A percentile compares a stretch with the other conserved stretches of the same genome.
These are phyloP conservation scores for Histomonas meleagridis DNA, from an alignment of 208 protist species.

Conservation along the genomic window DNA sequence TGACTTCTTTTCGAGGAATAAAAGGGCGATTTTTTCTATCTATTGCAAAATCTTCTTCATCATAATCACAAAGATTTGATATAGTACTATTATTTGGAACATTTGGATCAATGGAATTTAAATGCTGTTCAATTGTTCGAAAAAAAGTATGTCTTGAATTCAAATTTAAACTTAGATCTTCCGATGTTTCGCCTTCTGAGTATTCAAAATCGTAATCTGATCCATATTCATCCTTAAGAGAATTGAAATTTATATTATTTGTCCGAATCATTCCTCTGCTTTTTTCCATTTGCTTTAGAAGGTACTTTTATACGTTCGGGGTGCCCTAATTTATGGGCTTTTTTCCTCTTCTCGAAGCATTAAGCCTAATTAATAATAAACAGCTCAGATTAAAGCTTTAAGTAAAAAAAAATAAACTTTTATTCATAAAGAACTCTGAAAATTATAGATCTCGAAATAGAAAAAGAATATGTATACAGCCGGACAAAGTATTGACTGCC, in stretches of 20 bases:
- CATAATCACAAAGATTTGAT: neutral
- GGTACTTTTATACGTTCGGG: too few relatives aligned
- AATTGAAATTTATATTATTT: neutral
- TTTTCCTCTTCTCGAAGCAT: too few relatives aligned
- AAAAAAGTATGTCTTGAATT: neutral
- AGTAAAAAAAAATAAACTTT: too few relatives aligned
- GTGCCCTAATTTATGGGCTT: too few relatives aligned
- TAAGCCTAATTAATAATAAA: too few relatives aligned
- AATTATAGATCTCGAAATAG: neutral
- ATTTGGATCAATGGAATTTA: neutral
- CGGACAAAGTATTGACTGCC: neutral
- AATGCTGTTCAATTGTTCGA: neutral
- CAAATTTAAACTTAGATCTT: neutral
- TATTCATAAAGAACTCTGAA: too few relatives aligned
- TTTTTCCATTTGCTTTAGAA: too few relatives aligned
- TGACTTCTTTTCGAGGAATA: neutral
- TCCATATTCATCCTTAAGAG: too few relatives aligned
- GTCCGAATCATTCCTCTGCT: neutral
- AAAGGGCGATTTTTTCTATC: conserved; percentile 25
- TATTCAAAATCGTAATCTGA: neutral
- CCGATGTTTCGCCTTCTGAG: conserved; percentile 23
- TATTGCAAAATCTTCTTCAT: neutral
- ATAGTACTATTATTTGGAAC: neutral
- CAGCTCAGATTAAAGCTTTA: too few relatives aligned
- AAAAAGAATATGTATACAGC: neutral